A percentile compares a stretch with the other conserved stretches of the same genome.
Conservation (phyloP, 2,329 filamentous ascomycete genomes). For the Paramyrothecium sp. region DNA sequence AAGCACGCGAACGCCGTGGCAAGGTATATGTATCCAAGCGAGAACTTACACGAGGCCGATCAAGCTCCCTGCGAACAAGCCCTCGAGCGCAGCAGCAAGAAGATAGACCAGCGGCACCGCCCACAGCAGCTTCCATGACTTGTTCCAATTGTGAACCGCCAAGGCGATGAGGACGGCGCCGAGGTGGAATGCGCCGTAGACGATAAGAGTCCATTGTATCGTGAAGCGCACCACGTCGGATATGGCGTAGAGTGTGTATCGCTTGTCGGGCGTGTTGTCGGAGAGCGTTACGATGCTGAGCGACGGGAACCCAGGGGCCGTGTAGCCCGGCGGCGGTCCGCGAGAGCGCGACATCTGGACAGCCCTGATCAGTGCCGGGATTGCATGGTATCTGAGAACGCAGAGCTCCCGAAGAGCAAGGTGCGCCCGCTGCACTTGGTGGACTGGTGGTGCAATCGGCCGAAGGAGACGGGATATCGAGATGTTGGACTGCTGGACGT, state of each 20-base stretch:
- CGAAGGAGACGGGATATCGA: no score
- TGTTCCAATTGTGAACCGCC: conserved; percentile 64
- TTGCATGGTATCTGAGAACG: no score
- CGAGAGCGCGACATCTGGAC: conserved; percentile 21
- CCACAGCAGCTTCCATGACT: conserved; percentile 64
- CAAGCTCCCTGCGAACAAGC: conserved; percentile 75
- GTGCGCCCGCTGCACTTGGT: no score
- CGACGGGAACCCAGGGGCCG: conserved; percentile 72
- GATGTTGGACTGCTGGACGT: no score
- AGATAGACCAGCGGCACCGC: conserved; percentile 69
- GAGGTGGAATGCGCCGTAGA: conserved; percentile 74
- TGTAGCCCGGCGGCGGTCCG: conserved; percentile 52
- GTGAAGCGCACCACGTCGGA: conserved; percentile 86
- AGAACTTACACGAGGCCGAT: conserved; percentile 72
- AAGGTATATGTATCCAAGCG: background rate
- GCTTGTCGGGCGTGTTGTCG: conserved; percentile 36
- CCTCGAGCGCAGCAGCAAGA: conserved; percentile 72
- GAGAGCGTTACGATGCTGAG: conserved; percentile 70
- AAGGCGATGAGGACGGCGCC: conserved; percentile 70
- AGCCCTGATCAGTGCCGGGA: no score
- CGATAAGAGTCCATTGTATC: conserved; percentile 79
- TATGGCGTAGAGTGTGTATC: conserved; percentile 67
- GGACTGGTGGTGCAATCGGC: no score
- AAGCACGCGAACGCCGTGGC: conserved; percentile 8
- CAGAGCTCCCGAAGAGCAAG: no score